Conservation (phyloP, 163 green algal species). For the Chlorella variabilis region DNA sequence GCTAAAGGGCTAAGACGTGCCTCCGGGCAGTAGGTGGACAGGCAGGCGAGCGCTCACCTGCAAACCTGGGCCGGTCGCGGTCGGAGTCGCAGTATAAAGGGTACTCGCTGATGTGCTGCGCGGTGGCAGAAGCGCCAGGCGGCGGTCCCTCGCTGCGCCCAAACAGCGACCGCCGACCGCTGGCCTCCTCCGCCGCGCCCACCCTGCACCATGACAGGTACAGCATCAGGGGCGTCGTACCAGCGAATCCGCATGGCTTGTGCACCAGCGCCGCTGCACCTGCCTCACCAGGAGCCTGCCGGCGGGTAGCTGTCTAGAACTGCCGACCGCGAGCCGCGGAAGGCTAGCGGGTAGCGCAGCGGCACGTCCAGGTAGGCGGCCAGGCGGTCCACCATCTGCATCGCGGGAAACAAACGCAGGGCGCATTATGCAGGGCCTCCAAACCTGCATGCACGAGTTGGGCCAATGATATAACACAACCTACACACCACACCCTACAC, state of each 20-base stretch:
- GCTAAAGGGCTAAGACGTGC: too few species aligned
- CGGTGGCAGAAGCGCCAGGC: constrained; percentile 22
- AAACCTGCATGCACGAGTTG: too few species aligned
- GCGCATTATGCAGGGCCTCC: too few species aligned
- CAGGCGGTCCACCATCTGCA: constrained; percentile 42
- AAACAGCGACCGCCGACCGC: background rate
- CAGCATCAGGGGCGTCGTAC: background rate
- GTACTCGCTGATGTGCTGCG: constrained; percentile 49
- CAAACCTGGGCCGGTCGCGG: constrained; percentile 77
- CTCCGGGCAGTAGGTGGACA: too few species aligned
- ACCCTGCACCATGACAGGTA: background rate
- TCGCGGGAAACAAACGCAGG: background rate
- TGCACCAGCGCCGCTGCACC: background rate
- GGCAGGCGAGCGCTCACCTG: background rate
- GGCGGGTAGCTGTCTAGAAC: constrained; percentile 51
- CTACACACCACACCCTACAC: too few species aligned
- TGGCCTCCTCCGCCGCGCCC: background rate
- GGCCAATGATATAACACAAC: too few species aligned
- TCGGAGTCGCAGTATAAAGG: constrained; percentile 71
- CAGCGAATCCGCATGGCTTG: background rate
- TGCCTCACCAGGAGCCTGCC: constrained; percentile 33
- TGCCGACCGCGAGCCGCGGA: constrained; percentile 48
- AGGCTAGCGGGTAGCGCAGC: constrained; percentile 74
- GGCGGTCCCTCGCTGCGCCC: background rate
- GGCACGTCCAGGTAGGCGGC: constrained; percentile 76